A percentile compares a stretch with the other conserved stretches of the same genome.
Evolutionary conservation across 768 basidiomycete species (phyloP).

Genomic region (Kondoa malvinella): DNA sequence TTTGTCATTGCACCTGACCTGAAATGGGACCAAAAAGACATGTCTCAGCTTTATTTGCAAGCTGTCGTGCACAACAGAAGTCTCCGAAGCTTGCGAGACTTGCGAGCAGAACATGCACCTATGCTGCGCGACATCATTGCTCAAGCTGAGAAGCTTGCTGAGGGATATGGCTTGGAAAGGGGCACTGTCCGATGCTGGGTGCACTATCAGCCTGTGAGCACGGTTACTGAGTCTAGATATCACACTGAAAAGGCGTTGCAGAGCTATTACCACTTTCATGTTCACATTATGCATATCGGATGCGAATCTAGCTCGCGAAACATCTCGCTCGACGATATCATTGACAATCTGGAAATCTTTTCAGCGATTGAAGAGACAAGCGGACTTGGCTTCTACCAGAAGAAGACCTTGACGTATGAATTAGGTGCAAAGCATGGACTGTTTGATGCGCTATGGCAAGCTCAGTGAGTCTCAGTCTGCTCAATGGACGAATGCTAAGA

Average conservation of each 20-base stretch:
- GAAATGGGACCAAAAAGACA: slow-evolving; percentile 73
- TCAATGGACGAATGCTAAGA: too few species aligned
- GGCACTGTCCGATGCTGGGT: slow-evolving; percentile 61
- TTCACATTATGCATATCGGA: slow-evolving; percentile 21
- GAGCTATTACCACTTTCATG: slow-evolving; percentile 26
- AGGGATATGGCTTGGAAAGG: slow-evolving; percentile 47
- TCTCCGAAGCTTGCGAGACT: slow-evolving; percentile 60
- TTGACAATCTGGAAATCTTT: slow-evolving; percentile 32
- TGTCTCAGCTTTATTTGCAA: slow-evolving; percentile 68
- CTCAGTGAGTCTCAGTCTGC: slow-evolving; percentile 1
- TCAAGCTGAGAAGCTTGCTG: slow-evolving; percentile 41
- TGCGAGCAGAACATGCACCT: slow-evolving; percentile 46
- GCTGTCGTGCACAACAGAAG: slow-evolving; percentile 49
- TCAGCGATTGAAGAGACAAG: slow-evolving; percentile 13
- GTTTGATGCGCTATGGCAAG: not conserved
- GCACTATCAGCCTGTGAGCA: slow-evolving; percentile 87
- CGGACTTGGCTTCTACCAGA: slow-evolving; percentile 13
- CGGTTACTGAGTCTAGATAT: slow-evolving; percentile 41
- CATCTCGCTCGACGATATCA: slow-evolving; percentile 81
- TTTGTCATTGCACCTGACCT: slow-evolving; percentile 83
- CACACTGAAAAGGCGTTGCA: not conserved
- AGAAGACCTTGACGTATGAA: slow-evolving; percentile 23
- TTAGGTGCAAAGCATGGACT: slow-evolving; percentile 15
- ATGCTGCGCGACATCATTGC: slow-evolving; percentile 51
- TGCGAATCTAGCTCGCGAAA: slow-evolving; percentile 55